Evolutionary conservation across 768 basidiomycete species (phyloP), one percentile per base, ranked within the genome.

Genomic region (Termitomyces sp.): DNA sequence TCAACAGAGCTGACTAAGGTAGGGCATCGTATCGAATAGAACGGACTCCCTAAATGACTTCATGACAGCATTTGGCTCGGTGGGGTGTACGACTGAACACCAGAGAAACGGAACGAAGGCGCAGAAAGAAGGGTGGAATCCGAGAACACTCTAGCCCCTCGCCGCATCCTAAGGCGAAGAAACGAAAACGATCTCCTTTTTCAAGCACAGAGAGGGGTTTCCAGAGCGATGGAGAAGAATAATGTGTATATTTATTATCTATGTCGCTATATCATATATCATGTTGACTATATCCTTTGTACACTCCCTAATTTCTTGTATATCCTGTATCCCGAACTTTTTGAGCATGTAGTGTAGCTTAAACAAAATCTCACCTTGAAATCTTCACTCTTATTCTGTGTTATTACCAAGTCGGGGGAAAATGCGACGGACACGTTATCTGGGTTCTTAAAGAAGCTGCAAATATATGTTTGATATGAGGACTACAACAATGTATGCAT

Each of bases 1-100:
- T 86, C 85, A 2, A 88, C 86, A 0, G 81, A 82, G 32, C 71
- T 88, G 37, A 88, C 86, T 8, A 87, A 84, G 77, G 86, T 84
- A 23, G 23, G 70, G 60, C 11, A 21, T 35, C 42, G 16, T 41
- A 48, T 23, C 5, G 3, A 27, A 45, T 27, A 11, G 46, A 19
- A 54, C 14, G 21, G 5, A 43, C 28, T 34, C 46, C 16, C 39
- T 57, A 21, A 52, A 44, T 30, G 21, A 37, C 19, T 44, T 58
- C 37, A 23, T 59, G 23, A 12, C 48, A 80, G 78, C 80, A 80
- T 60, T 70, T 84, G 30, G 77, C 80, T 2, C 73, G 79, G 47
- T 82, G 79, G 71, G 82, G 83, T 25, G 78, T 84, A 9, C 78
- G 80, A 11, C 74, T 84, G 7, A 84, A 84, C 60, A 75, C 83